These are phyloP conservation scores for Xylaria castorea DNA, from an alignment of 495 filamentous ascomycete species.

Conservation along the genomic window DNA sequence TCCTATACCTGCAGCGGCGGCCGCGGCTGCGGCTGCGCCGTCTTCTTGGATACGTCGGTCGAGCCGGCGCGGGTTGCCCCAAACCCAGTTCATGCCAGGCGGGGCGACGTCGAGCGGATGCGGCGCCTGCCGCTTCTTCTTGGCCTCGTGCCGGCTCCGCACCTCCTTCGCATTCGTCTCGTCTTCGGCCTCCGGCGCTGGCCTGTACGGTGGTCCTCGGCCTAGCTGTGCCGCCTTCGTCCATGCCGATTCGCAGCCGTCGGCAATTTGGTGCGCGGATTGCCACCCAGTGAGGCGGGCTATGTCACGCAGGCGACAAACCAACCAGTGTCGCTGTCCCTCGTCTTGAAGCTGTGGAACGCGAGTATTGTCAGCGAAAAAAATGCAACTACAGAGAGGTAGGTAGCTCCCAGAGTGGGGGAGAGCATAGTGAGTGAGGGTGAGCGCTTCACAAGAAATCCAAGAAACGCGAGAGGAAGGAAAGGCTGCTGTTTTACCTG, in stretches of 20 bases:
- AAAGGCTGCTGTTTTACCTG: conserved; percentile 53
- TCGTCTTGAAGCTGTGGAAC: conserved; percentile 68
- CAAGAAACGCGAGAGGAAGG: background rate
- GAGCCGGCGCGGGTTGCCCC: conserved; percentile 49
- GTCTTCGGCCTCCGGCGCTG: conserved; percentile 49
- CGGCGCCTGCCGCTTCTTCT: conserved; percentile 18
- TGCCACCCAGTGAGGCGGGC: conserved; percentile 87
- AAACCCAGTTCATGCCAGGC: conserved; percentile 43
- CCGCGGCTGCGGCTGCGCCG: conserved; percentile 25
- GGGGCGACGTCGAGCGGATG: conserved; percentile 27
- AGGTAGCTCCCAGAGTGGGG: background rate
- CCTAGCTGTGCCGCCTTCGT: conserved; percentile 71
- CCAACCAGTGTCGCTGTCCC: conserved; percentile 76
- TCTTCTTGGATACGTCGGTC: conserved; percentile 51
- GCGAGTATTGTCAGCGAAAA: conserved; percentile 8
- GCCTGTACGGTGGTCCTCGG: conserved; percentile 74
- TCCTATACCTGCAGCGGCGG: conserved; percentile 9
- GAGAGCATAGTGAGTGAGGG: background rate
- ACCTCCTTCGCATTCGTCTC: conserved; percentile 33
- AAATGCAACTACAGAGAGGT: background rate
- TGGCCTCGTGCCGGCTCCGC: conserved; percentile 22
- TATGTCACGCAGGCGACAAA: conserved; percentile 75
- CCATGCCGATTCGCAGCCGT: conserved; percentile 87
- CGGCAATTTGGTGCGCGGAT: conserved; percentile 75
- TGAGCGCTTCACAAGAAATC: background rate